Conservation (phyloP, 495 filamentous ascomycete genomes). For the Pseudomonodictys pantanalensis region DNA sequence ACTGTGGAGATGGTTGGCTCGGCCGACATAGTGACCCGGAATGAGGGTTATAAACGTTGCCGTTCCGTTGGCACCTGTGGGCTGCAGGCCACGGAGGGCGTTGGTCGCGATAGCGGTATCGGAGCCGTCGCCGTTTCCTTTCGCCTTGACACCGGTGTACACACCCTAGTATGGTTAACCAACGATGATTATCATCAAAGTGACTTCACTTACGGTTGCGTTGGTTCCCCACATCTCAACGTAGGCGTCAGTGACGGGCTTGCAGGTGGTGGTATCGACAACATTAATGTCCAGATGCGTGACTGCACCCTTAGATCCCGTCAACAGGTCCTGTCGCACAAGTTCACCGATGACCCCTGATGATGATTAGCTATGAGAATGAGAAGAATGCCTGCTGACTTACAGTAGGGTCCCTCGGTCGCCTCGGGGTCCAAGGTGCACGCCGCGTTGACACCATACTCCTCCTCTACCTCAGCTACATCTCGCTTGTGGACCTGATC, state of each 20-base stretch:
- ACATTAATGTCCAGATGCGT: slow-evolving; percentile 60
- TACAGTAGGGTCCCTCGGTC: slow-evolving; percentile 38
- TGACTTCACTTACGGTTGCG: slow-evolving; percentile 43
- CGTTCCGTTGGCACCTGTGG: slow-evolving; percentile 53
- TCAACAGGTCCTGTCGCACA: slow-evolving; percentile 53
- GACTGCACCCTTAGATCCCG: slow-evolving; percentile 54
- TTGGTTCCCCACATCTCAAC: slow-evolving; percentile 62
- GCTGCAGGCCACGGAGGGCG: slow-evolving; percentile 51
- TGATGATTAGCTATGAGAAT: neutral
- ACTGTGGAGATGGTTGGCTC: slow-evolving; percentile 57
- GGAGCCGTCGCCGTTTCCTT: slow-evolving; percentile 26
- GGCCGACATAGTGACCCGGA: slow-evolving; percentile 59
- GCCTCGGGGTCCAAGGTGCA: slow-evolving; percentile 33
- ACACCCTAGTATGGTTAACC: slow-evolving; percentile 39
- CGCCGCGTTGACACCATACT: slow-evolving; percentile 14
- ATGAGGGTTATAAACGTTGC: slow-evolving; percentile 57
- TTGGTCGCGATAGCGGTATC: slow-evolving; percentile 47
- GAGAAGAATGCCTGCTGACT: neutral
- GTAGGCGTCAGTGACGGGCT: slow-evolving; percentile 53
- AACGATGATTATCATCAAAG: neutral
- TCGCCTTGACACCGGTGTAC: slow-evolving; percentile 46
- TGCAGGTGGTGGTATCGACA: slow-evolving; percentile 57
- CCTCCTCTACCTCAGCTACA: slow-evolving; percentile 16
- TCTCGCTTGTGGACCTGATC: slow-evolving; percentile 20
- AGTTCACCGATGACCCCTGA: slow-evolving; percentile 42